phyloP scores from a whole-genome alignment of 306 rosid genomes.

The Rubus idaeus region DNA sequence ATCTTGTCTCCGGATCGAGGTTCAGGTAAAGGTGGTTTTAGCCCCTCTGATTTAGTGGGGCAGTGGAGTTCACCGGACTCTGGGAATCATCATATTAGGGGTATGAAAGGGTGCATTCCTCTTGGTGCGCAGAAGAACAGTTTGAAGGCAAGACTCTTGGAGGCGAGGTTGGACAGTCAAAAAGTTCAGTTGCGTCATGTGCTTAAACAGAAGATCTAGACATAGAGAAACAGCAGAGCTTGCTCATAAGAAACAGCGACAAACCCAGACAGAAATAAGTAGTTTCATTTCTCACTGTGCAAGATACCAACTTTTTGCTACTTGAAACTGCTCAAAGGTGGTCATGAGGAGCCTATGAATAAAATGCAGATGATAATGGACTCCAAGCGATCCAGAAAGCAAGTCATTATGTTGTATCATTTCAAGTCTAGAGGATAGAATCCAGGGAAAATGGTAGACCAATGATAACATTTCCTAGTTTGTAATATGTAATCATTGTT shows the following conservation, averaged over 20 bases:
- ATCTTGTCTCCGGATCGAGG: constrained; percentile 64
- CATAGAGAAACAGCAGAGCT: constrained; percentile 30
- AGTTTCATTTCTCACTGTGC: constrained; percentile 28
- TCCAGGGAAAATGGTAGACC: constrained; percentile 20
- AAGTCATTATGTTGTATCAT: constrained; percentile 30
- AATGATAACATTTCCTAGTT: constrained; percentile 18
- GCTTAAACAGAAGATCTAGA: constrained; percentile 79
- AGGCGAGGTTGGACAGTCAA: constrained; percentile 87
- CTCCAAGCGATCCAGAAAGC: constrained; percentile 18
- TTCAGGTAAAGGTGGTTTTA: constrained; percentile 49
- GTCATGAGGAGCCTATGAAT: constrained; percentile 34
- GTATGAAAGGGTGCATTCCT: constrained; percentile 84
- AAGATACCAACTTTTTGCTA: constrained; percentile 24
- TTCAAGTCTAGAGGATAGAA: constrained; percentile 11
- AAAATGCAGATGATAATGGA: constrained; percentile 28
- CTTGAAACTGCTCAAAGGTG: constrained; percentile 35
- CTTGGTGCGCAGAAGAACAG: constrained; percentile 64
- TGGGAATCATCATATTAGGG: constrained; percentile 49
- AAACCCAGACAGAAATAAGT: constrained; percentile 26
- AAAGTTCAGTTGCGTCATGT: constrained; percentile 84
- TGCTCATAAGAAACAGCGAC: constrained; percentile 22
- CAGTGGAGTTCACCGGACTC: constrained; percentile 77
- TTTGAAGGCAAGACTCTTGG: constrained; percentile 81
- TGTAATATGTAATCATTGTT: constrained; percentile 33
- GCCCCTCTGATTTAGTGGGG: constrained; percentile 66